These are phyloP conservation scores for Podila minutissima DNA, from an alignment of 192 early-diverging fungal genomes.

Conservation along the genomic window DNA sequence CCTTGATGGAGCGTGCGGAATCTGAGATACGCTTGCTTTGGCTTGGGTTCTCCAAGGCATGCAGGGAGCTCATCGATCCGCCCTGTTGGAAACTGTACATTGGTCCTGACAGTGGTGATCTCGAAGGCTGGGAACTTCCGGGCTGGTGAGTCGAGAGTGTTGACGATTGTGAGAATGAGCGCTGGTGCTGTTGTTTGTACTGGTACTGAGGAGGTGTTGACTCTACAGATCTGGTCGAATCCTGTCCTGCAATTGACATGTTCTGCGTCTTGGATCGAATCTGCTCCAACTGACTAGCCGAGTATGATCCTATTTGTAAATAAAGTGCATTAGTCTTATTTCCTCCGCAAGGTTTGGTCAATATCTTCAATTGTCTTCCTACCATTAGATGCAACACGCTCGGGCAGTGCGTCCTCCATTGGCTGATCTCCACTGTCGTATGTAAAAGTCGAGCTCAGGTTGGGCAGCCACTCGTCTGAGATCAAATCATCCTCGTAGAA, in stretches of 20 bases:
- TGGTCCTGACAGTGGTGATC: conserved; percentile 35
- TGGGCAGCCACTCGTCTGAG: conserved; percentile 39
- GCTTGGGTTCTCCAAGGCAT: conserved; percentile 17
- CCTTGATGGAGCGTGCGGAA: conserved; percentile 37
- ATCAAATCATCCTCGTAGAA: conserved; percentile 35
- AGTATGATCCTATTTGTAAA: conserved; percentile 19
- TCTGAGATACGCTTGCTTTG: conserved; percentile 35
- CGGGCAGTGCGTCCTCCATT: conserved; percentile 29
- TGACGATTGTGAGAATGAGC: conserved; percentile 43
- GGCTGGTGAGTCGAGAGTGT: conserved; percentile 20
- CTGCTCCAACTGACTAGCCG: conserved; percentile 26
- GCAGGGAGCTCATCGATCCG: conserved; percentile 38
- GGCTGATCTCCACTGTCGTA: conserved; percentile 15
- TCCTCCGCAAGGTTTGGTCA: too few species aligned
- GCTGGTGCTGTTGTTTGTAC: conserved; percentile 16
- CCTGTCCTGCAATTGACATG: conserved; percentile 6
- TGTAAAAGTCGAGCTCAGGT: conserved; percentile 9
- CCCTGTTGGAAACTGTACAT: conserved; percentile 39
- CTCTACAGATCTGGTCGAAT: neutral
- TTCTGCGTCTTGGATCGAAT: conserved; percentile 9
- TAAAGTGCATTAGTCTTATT: neutral
- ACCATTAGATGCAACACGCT: conserved; percentile 18
- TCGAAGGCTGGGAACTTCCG: conserved; percentile 11
- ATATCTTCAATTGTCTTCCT: neutral
- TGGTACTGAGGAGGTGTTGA: conserved; percentile 3